Evolutionary conservation across 2,329 filamentous ascomycete species (phyloP).

Genomic region (Bertia moriformis): DNA sequence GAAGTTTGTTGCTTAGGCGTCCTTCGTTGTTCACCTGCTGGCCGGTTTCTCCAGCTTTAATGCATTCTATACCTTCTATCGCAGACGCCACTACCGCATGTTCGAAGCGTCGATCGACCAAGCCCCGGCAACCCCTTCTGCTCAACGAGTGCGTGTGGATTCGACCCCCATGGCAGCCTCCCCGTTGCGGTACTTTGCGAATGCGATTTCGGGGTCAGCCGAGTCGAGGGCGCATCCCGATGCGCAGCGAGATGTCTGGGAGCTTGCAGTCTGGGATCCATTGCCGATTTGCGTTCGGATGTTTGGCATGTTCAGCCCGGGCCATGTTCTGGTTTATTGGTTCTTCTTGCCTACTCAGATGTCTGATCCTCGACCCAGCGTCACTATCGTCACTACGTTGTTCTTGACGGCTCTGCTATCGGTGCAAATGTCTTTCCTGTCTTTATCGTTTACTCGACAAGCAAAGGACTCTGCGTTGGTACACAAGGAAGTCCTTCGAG

Average conservation of each 20-base stretch:
- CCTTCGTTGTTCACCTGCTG: conserved; percentile 58
- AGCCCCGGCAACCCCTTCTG: conserved; percentile 66
- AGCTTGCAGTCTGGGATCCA: conserved; percentile 86
- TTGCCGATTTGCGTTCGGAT: conserved; percentile 68
- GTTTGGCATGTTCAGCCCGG: conserved; percentile 83
- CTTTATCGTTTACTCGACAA: conserved; percentile 66
- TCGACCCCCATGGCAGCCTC: conserved; percentile 67
- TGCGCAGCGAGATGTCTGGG: conserved; percentile 78
- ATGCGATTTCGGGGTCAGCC: conserved; percentile 56
- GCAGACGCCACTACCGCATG: conserved; percentile 74
- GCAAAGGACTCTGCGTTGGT: conserved; percentile 72
- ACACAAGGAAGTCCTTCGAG: conserved; percentile 80
- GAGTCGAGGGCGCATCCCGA: conserved; percentile 74
- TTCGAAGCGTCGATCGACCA: conserved; percentile 77
- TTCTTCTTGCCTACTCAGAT: conserved; percentile 67
- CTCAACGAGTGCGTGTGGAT: conserved; percentile 74
- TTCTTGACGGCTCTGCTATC: conserved; percentile 63
- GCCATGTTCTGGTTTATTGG: conserved; percentile 82
- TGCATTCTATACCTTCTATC: conserved; percentile 66
- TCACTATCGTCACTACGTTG: conserved; percentile 74
- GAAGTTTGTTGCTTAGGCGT: conserved; percentile 30
- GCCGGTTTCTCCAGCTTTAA: conserved; percentile 57
- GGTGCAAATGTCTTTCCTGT: conserved; percentile 59
- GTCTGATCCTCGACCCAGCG: conserved; percentile 67
- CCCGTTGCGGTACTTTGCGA: conserved; percentile 61